A percentile compares a stretch with the other conserved stretches of the same genome.
Conservation (phyloP, 2,329 filamentous ascomycete genomes). For the Fusarium paranaense region DNA sequence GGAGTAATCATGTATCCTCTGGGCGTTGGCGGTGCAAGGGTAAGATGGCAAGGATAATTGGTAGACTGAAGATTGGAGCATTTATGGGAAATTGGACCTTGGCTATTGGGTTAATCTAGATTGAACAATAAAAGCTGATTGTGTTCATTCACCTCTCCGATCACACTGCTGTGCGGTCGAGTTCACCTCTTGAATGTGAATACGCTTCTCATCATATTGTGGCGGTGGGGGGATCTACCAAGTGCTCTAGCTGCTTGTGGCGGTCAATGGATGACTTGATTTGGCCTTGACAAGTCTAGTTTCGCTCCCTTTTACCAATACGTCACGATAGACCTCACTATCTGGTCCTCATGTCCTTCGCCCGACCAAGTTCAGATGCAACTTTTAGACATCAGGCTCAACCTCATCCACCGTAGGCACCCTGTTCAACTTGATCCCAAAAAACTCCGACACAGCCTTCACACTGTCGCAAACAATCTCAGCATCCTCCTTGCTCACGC, state of each 20-base stretch:
- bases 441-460: slow-evolving; percentile 40
- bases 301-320: background rate
- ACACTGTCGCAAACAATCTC: slow-evolving; percentile 44
- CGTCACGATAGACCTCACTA: background rate
- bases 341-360: background rate
- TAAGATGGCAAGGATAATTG: background rate
- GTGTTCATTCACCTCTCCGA: background rate
- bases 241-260: no score
- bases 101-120: background rate
- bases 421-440: slow-evolving; percentile 36
- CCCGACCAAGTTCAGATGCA: background rate
- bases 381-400: slow-evolving; percentile 40
- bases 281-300: background rate
- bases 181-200: background rate
- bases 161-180: background rate
- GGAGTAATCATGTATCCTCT: background rate
- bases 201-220: background rate
- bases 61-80: background rate
- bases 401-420: slow-evolving; percentile 47
- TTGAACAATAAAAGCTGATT: background rate
- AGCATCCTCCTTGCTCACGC: slow-evolving; percentile 43
- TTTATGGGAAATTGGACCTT: background rate
- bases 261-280: background rate
- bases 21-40: background rate
- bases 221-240: no score